Conservation (phyloP, 2,329 filamentous ascomycete species). For the Incumbomyces delicatus region DNA sequence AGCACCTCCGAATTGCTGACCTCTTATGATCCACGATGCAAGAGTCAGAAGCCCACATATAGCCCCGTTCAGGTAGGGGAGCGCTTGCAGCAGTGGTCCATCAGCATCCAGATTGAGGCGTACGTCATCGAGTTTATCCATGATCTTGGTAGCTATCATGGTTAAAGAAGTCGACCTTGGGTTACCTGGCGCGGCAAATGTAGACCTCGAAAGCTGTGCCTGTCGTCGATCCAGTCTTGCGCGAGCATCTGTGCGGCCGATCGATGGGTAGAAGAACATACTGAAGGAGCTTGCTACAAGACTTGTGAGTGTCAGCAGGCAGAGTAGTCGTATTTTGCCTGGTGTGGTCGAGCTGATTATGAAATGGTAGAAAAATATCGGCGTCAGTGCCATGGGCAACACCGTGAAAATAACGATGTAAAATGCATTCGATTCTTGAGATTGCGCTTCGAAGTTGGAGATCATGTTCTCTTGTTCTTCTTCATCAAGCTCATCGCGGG, state of each 20-base stretch:
- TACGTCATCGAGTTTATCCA: conserved; percentile 6
- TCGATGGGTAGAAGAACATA: conserved; percentile 14
- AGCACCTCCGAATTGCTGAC: conserved; percentile 5
- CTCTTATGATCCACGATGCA: conserved; percentile 9
- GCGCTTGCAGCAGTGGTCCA: conserved; percentile 5
- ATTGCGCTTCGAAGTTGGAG: conserved; percentile 12
- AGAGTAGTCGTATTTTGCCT: conserved; percentile 11
- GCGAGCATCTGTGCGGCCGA: background rate
- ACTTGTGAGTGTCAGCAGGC: conserved; percentile 17
- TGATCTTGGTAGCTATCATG: background rate
- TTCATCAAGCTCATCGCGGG: conserved; percentile 19
- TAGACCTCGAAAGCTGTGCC: background rate
- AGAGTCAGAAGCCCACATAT: conserved; percentile 14
- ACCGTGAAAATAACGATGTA: conserved; percentile 18
- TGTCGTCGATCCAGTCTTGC: background rate
- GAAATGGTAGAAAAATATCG: conserved; percentile 15
- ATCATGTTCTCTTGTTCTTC: conserved; percentile 22
- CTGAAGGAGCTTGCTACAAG: conserved; percentile 16
- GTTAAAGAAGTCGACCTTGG: background rate
- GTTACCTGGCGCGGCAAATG: background rate
- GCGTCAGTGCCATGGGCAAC: conserved; percentile 14
- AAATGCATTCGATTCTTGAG: conserved; percentile 12
- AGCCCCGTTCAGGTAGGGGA: conserved; percentile 14
- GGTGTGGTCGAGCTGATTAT: conserved; percentile 8
- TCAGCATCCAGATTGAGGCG: background rate